These are phyloP conservation scores for Cochlearia excelsa DNA, from an alignment of 345 rosid species.

Conservation along the genomic window DNA sequence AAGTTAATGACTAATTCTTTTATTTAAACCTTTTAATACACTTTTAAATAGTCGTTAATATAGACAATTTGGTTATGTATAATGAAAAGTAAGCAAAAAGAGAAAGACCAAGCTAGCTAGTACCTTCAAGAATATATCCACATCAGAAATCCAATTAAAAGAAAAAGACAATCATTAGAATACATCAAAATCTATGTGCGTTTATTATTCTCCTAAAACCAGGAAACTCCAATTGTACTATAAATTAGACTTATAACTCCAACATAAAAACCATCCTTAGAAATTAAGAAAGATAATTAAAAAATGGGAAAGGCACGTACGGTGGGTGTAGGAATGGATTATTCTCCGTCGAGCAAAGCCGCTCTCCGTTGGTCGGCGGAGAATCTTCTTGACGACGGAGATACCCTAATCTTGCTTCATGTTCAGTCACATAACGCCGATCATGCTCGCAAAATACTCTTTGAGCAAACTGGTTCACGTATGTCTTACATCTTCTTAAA, in stretches of 20 bases:
- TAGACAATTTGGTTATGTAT: not conserved
- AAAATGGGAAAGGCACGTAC: constrained; percentile 36
- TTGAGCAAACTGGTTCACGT: constrained; percentile 40
- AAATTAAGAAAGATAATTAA: not conserved
- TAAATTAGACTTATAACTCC: not conserved
- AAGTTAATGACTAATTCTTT: too few relatives aligned
- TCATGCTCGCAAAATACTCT: constrained; percentile 36
- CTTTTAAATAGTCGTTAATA: constrained; percentile 11
- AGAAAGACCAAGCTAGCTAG: constrained; percentile 13
- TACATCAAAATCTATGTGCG: constrained; percentile 28
- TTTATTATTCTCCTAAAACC: constrained; percentile 22
- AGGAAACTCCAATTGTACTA: constrained; percentile 13
- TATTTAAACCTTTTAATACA: not conserved
- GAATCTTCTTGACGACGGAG: constrained; percentile 30
- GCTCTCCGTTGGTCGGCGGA: constrained; percentile 40
- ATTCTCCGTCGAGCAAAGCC: constrained; percentile 35
- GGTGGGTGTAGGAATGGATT: constrained; percentile 37
- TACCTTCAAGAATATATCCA: constrained; percentile 33
- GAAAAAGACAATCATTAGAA: constrained; percentile 24
- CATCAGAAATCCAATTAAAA: constrained; percentile 9
- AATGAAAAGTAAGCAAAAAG: constrained; percentile 5
- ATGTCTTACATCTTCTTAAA: not conserved
- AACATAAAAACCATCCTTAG: constrained; percentile 19
- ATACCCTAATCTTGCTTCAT: constrained; percentile 33
- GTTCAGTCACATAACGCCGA: constrained; percentile 37